Evolutionary conservation across 2,329 filamentous ascomycete species (phyloP), one percentile per base, ranked within the genome.

Genomic region (Gyromitra esculenta): DNA sequence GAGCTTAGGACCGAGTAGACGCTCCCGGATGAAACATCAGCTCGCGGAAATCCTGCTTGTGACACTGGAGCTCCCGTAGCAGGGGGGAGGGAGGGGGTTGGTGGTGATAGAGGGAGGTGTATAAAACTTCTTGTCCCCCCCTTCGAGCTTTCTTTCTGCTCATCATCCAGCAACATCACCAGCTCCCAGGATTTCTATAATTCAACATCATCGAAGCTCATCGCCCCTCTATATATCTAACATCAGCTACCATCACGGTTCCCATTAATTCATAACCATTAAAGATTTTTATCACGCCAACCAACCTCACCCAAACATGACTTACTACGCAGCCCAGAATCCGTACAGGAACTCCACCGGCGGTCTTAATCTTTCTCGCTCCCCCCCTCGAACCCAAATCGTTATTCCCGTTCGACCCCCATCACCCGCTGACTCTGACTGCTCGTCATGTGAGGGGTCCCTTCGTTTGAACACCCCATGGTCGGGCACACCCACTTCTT

Each of bases 381-480:
- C 77, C 43, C 59, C 67, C 31, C 48, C 65, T 11, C 52, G 74
- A 62, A 77, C 60, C 15, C 57, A 64, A 4, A 73, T 69, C 9
- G 50, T 77, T 31, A 45, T 69, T 54, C 71, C 64, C 43, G 69
- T 65, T 25, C 50, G 72, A 11, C 75, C 77, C 43, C 59, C 77
- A 65, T 79, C 77, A 15, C 70, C 69, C 9, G 64, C 63, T 52
- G 67, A 76, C 21, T 78, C 76, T 31, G 31, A 67, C 57, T 79
- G 78, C 37, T 76, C 73, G 21, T 79, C 67, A 25, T 78, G 76
- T 18, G 77, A 78, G 48, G 65, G 54, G 2, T 77, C 77, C 18
- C 71, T 79, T 54, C 78, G 57, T 41, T 66, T 79, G 39, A 79
- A 79, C 45, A 79, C 78, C 15, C 78, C 78, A 8, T 79, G 70